Evolutionary conservation across 345 rosid species (phyloP).

Genomic region (Eucalyptus marginata): DNA sequence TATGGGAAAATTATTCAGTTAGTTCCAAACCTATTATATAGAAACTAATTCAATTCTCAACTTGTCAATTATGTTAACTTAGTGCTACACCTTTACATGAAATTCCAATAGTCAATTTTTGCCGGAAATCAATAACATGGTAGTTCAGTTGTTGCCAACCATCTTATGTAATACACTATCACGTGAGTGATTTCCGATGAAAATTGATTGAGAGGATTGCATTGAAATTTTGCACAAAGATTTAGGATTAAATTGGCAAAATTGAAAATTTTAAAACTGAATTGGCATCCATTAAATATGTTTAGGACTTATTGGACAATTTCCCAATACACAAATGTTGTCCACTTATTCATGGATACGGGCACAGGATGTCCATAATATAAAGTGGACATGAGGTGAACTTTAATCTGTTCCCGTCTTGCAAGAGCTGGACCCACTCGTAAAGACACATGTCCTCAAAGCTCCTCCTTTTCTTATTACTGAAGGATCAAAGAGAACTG

Average conservation of each 20-base stretch:
- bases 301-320: too few species aligned
- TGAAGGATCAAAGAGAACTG: not conserved
- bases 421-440: too few species aligned
- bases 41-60: not conserved
- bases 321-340: too few species aligned
- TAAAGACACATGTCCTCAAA: too few species aligned
- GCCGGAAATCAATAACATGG: too few species aligned
- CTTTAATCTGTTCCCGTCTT: too few species aligned
- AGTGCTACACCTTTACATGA: not conserved
- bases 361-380: too few species aligned
- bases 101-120: too few species aligned
- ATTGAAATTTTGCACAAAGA: not conserved
- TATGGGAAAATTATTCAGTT: not conserved
- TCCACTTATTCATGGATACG: too few species aligned
- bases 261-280: not conserved
- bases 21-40: not conserved
- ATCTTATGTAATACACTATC: not conserved
- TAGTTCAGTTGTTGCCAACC: not conserved
- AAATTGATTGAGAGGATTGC: not conserved
- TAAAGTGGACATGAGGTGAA: too few species aligned
- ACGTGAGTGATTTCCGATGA: accelerated
- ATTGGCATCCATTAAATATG: not conserved
- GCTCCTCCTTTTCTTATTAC: too few species aligned
- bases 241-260: accelerated
- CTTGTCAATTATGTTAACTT: not conserved